Percentiles rank a stretch among this genome's conserved stretches.
These are phyloP conservation scores for Yamadazyma sp. DNA, from an alignment of 1,139 yeast species.

Conservation along the genomic window DNA sequence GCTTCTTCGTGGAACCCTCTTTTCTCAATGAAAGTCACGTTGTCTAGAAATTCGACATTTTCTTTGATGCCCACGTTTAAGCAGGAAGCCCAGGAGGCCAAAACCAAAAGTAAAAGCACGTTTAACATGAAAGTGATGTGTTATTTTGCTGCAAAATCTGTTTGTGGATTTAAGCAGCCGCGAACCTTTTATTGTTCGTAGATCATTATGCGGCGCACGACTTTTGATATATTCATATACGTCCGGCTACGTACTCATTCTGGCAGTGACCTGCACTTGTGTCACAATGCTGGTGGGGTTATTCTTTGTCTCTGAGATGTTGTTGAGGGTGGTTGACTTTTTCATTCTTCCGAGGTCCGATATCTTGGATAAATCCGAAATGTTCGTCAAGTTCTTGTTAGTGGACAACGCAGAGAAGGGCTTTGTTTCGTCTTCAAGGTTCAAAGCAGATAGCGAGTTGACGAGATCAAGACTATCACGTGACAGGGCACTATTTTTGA, in stretches of 20 bases:
- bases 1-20: conserved; percentile 38
- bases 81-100: background rate
- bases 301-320: conserved; percentile 33
- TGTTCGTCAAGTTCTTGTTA: conserved; percentile 29
- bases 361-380: conserved; percentile 11
- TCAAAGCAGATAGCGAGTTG: conserved; percentile 15
- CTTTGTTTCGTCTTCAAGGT: conserved; percentile 16
- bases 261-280: conserved; percentile 46
- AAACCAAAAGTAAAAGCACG: background rate
- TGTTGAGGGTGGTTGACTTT: conserved; percentile 33
- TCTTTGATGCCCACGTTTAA: conserved; percentile 6
- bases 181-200: too few relatives aligned
- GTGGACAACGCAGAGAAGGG: conserved; percentile 28
- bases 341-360: conserved; percentile 15
- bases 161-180: background rate
- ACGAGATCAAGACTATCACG: conserved; percentile 12
- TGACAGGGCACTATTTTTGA: conserved; percentile 22
- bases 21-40: conserved; percentile 16
- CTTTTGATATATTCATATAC: background rate
- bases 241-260: conserved; percentile 33
- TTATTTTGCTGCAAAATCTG: conserved; percentile 5
- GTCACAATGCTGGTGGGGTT: conserved; percentile 45
- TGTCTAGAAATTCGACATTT: conserved; percentile 4
- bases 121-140: background rate
- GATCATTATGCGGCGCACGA: conserved; percentile 1